These are phyloP conservation scores for Aquilaria sinensis DNA, from an alignment of 345 rosid genomes.

Conservation along the genomic window DNA sequence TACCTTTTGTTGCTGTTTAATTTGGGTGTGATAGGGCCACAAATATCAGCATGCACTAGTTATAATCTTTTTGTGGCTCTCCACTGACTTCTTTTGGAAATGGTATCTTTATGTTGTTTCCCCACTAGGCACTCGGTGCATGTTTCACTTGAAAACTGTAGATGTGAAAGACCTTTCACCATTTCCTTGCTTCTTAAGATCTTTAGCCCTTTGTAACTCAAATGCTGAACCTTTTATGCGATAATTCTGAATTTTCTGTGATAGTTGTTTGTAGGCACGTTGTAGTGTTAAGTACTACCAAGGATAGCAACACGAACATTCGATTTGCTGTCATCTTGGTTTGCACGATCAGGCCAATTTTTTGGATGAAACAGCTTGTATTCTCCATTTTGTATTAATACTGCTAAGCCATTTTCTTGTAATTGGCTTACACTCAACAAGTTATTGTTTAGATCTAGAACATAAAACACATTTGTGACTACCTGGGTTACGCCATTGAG, in stretches of 20 bases:
- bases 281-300: background rate
- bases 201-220: slow-evolving; percentile 10
- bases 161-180: slow-evolving; percentile 11
- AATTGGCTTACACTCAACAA: slow-evolving; percentile 4
- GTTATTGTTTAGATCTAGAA: slow-evolving; percentile 4
- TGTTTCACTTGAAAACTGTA: background rate
- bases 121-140: slow-evolving; percentile 2
- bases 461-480: slow-evolving; percentile 7
- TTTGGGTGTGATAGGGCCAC: slow-evolving; percentile 7
- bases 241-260: background rate
- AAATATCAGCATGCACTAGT: slow-evolving; percentile 7
- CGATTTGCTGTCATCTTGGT: background rate
- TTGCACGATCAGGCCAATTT: slow-evolving; percentile 2
- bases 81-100: slow-evolving; percentile 10
- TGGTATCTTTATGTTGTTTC: slow-evolving; percentile 11
- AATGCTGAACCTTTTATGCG: slow-evolving; percentile 7
- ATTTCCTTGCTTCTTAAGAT: background rate
- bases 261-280: background rate
- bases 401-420: background rate
- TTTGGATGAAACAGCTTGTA: background rate
- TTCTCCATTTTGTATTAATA: slow-evolving; percentile 2
- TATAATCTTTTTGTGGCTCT: slow-evolving; percentile 3
- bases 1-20: slow-evolving; percentile 12
- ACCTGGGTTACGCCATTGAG: background rate
- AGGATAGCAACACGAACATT: background rate